Evolutionary conservation across 352 stramenopile species (phyloP), one percentile per base, ranked within the genome.

Genomic region (Pythium dissotocum): DNA sequence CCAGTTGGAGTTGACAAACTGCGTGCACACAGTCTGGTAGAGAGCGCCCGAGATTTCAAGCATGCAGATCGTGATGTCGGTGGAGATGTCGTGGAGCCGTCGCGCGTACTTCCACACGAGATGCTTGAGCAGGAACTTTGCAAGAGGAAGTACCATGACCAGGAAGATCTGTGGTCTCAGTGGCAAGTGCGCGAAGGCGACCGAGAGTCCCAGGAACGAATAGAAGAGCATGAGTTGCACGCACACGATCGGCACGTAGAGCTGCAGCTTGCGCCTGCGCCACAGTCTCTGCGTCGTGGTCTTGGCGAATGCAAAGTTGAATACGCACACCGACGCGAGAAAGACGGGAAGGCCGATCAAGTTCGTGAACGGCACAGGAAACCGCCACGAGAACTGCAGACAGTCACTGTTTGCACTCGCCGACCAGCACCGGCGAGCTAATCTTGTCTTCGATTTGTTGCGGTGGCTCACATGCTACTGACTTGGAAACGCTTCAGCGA

Each of bases 21-120:
- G 56, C 49, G 69, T 58, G 40, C 67, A 73, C 30, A 69, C 55
- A 14, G 61, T 73, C 57, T 73, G 67, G 61, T 66, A 69, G n/a
- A 73, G 61, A 2, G 61, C 67, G 3, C 67, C 56, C 2, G 55
- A 61, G 38, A 73, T 59, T n/a, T 73, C 67, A 2, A 73, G 28
- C 55, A 69, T 57, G 14, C 60, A 73, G 30, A 73, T 63, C 0
- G 67, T 73, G 4, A 69, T 49, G 56, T 69, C 61, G 4, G 61
- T 73, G 10, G 67, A 66, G 38, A 73, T 58, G 33, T 69, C 67
- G 54, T 62, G 18, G 18, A 73, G 61, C 4, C 51, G 35, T 1
- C 35, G 16, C 9, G 67, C 38, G 30, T 62, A 62, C 36, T 63
- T 58, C 67, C 67, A 73, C 7, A 73, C 30, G 18, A 30, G 21